phyloP scores from a whole-genome alignment of 371 early-diverging fungal species.

The Caulochytrium protostelioides region DNA sequence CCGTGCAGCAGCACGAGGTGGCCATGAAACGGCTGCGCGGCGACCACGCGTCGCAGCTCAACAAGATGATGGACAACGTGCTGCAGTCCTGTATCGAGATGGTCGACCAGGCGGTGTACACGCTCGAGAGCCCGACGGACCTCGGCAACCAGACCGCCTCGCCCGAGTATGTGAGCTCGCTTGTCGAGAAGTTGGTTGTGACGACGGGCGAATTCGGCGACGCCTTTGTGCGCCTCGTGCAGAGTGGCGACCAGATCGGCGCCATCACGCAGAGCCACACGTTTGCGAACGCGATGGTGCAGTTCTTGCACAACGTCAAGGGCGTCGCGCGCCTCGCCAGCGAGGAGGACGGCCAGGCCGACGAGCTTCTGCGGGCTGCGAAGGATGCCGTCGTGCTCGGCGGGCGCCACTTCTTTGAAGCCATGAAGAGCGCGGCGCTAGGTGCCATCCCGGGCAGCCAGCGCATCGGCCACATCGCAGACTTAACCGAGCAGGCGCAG shows the following conservation, averaged over 20 bases:
- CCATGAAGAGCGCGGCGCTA: constrained; percentile 56
- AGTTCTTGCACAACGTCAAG: constrained; percentile 65
- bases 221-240: constrained; percentile 32
- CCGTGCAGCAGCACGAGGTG: too few species aligned
- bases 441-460: constrained; percentile 41
- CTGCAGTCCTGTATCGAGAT: constrained; percentile 63
- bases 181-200: constrained; percentile 65
- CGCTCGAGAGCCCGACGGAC: constrained; percentile 51
- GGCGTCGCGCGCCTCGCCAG: constrained; percentile 64
- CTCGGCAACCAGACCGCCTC: constrained; percentile 72
- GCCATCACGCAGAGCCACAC: constrained; percentile 61
- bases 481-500: constrained; percentile 42
- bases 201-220: constrained; percentile 54
- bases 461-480: constrained; percentile 50
- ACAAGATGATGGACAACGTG: constrained; percentile 68
- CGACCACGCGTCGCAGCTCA: constrained; percentile 48
- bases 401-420: constrained; percentile 54
- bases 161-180: constrained; percentile 69
- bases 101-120: constrained; percentile 65
- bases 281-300: constrained; percentile 59
- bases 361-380: constrained; percentile 50
- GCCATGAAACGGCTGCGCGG: constrained; percentile 36
- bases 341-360: constrained; percentile 49
- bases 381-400: constrained; percentile 34
- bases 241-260: constrained; percentile 56